Evolutionary conservation across 2,329 filamentous ascomycete genomes (phyloP).

Genomic region (Metarhizium anisopliae): DNA sequence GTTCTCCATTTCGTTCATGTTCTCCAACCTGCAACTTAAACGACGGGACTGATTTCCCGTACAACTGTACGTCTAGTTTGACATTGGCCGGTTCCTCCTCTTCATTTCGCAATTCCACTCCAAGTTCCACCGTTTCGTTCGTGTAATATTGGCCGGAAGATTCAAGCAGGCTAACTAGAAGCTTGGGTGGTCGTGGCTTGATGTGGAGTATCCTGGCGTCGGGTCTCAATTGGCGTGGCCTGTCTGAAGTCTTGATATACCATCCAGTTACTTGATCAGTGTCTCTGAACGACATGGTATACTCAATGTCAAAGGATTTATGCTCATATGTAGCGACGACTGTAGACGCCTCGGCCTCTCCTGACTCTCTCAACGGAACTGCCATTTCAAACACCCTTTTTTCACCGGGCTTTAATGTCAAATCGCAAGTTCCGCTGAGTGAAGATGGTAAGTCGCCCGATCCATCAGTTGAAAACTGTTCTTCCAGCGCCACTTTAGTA

Average conservation of each 20-base stretch:
- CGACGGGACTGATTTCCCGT: slow-evolving; percentile 45
- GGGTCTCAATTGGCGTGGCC: slow-evolving; percentile 37
- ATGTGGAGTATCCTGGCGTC: slow-evolving; percentile 56
- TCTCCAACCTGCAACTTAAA: slow-evolving; percentile 33
- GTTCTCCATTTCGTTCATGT: slow-evolving; percentile 21
- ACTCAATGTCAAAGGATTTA: slow-evolving; percentile 58
- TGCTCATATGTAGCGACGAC: slow-evolving; percentile 55
- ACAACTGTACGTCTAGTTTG: slow-evolving; percentile 58
- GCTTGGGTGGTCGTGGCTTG: slow-evolving; percentile 82
- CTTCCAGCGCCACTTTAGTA: slow-evolving; percentile 18
- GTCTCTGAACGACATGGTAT: slow-evolving; percentile 46
- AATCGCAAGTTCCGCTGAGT: slow-evolving; percentile 48
- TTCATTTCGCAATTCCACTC: slow-evolving; percentile 66
- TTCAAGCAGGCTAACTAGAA: slow-evolving; percentile 61
- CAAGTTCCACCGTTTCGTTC: slow-evolving; percentile 64
- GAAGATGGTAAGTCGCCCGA: slow-evolving; percentile 22
- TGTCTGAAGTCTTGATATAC: slow-evolving; percentile 35
- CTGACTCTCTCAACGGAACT: slow-evolving; percentile 70
- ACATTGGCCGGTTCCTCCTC: slow-evolving; percentile 73
- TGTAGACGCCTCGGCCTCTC: slow-evolving; percentile 59
- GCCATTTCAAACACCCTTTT: slow-evolving; percentile 63
- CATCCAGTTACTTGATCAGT: slow-evolving; percentile 36
- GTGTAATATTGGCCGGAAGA: slow-evolving; percentile 70
- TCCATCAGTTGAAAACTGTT: slow-evolving; percentile 14
- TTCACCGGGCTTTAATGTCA: slow-evolving; percentile 59